These are phyloP conservation scores for Sporormia fimetaria DNA, from an alignment of 495 filamentous ascomycete species.

Conservation along the genomic window DNA sequence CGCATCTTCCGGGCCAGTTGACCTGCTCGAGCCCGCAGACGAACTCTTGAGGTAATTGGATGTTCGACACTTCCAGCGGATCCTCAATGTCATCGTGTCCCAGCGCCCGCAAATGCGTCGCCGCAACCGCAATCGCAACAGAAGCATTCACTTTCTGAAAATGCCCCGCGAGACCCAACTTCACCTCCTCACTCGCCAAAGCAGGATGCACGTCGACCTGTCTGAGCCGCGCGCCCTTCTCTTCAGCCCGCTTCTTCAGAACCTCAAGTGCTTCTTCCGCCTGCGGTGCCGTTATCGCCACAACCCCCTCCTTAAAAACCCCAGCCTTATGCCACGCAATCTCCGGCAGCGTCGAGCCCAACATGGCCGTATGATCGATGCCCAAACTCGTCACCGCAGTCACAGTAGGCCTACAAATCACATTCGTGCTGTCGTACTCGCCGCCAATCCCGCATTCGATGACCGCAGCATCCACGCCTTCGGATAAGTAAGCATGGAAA, in stretches of 20 bases:
- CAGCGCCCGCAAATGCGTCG: conserved; percentile 42
- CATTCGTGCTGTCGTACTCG: conserved; percentile 86
- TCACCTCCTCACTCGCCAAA: conserved; percentile 44
- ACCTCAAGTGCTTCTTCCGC: conserved; percentile 53
- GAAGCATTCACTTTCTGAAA: conserved; percentile 86
- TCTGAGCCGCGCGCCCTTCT: conserved; percentile 49
- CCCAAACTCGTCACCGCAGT: conserved; percentile 74
- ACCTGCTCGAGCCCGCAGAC: conserved; percentile 62
- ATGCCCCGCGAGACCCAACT: conserved; percentile 61
- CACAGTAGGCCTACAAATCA: conserved; percentile 62
- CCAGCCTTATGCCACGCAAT: conserved; percentile 98
- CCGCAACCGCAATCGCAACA: conserved; percentile 65
- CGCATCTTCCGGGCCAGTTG: conserved; percentile 71
- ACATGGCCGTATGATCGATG: conserved; percentile 73
- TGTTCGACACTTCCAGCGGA: conserved; percentile 22
- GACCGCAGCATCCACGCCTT: conserved; percentile 69
- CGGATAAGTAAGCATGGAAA: conserved; percentile 72
- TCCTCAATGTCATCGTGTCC: conserved; percentile 38
- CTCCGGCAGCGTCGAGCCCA: conserved; percentile 74
- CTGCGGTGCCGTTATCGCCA: conserved; percentile 69
- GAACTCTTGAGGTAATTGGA: conserved; percentile 53
- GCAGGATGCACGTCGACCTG: conserved; percentile 54
- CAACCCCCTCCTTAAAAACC: conserved; percentile 64
- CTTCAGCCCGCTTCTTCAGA: conserved; percentile 55
- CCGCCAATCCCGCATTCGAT: conserved; percentile 93